Base-by-base conservation (phyloP, 2,329 filamentous ascomycete species). In the Xylariales sp. region DNA sequence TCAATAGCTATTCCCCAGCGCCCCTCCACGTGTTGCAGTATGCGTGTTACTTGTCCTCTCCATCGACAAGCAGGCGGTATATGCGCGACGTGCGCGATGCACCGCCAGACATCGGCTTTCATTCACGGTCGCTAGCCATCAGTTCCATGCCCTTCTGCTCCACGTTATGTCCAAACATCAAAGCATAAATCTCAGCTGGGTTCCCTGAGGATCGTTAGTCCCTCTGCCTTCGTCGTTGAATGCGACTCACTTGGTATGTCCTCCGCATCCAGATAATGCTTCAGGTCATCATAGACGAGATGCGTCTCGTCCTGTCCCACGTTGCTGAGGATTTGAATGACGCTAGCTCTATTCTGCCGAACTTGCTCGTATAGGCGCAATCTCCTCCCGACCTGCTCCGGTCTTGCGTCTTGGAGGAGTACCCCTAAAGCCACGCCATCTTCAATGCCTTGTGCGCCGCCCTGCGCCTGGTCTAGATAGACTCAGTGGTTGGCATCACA, bases 381-480 rank as follows among this genome's bases (percentile, higher is more conserved):
- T 4, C 57, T 47, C 10, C 45, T 32, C 20, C 49, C 45, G 19
- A 60, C 46, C 1, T 57, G 51, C 1, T 40, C n/a, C 4, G 47
- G 16, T 37, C 31, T 38, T 2, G 53, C 51, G n/a, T 50, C 46
- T 3, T 51, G 38, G 7, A 66, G 47, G 0, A 57, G 44, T 2
- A 56, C 52, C 4, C 55, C 61, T 1, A 66, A 47, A 10, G 57
- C 60, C 3, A 56, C 48, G 1, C 52, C 63, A 38, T 67, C 63
- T 47, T 66, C 63, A 24, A 66, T 53, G 0, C 55, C 56, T 35
- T 64, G 62, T 0, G 58, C 58, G 8, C 53, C 64, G 0, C 59
- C 63, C 46, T 66, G 66, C 9, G 59, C 65, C 41, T 67, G 65
- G 40, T 66, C 64, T 62, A n/a, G n/a, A n/a, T n/a, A n/a, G n/a